Conservation (phyloP, 75 land plant species). For the Picea sitchensis region DNA sequence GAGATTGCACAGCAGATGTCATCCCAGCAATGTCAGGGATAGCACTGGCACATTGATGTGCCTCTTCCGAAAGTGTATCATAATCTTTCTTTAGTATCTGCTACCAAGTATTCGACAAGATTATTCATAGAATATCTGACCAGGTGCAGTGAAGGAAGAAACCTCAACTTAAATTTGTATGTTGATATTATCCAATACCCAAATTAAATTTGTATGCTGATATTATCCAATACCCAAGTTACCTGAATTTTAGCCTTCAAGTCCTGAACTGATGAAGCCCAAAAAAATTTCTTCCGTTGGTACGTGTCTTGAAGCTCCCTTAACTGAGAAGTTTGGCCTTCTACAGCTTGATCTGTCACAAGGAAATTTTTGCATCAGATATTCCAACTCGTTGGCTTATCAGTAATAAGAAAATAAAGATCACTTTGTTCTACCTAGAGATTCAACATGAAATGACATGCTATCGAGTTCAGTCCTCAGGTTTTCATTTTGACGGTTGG, state of each 20-base stretch:
- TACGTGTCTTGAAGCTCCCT: conserved; percentile 49
- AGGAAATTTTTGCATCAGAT: not conserved
- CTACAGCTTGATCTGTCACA: conserved; percentile 56
- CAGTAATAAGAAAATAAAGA: not conserved
- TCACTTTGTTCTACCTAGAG: conserved; percentile 41
- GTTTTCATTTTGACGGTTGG: conserved; percentile 80
- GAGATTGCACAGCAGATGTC: conserved; percentile 68
- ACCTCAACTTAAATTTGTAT: not conserved
- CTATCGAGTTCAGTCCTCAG: conserved; percentile 73
- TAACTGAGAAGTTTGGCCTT: conserved; percentile 44
- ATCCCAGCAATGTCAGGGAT: conserved; percentile 73
- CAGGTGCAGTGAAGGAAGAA: not conserved
- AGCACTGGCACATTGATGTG: conserved; percentile 75
- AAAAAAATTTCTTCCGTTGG: conserved; percentile 44
- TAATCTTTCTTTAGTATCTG: conserved; percentile 69
- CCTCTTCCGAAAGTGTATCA: conserved; percentile 48
- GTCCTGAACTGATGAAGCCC: conserved; percentile 40
- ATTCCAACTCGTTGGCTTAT: not conserved
- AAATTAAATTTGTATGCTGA: not conserved
- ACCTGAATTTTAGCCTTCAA: conserved; percentile 65
- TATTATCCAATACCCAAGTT: not conserved
- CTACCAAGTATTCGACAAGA: not conserved
- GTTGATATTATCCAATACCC: no score
- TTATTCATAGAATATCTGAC: not conserved
- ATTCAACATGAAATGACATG: conserved; percentile 43